Conservation (phyloP, 768 basidiomycete species). For the Hericium coralloides region DNA sequence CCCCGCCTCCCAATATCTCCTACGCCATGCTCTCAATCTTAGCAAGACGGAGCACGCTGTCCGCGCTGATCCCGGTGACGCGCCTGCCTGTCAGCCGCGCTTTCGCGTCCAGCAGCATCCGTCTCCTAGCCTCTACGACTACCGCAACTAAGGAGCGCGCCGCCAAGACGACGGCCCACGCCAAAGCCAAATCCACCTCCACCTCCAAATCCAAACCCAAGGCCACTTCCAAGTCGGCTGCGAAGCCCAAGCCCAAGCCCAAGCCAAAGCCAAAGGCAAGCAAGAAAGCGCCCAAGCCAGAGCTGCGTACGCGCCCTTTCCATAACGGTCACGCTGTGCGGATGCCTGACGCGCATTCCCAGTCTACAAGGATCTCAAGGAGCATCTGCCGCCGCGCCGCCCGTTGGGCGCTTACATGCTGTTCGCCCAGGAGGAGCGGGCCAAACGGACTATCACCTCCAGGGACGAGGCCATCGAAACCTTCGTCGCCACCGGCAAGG, state of each 20-base stretch:
- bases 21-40: background rate
- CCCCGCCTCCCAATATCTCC: background rate
- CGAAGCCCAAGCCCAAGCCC: background rate
- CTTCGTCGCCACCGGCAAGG: background rate
- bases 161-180: background rate
- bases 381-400: background rate
- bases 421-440: background rate
- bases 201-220: background rate
- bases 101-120: background rate
- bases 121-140: background rate
- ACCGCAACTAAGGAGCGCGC: background rate
- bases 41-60: background rate
- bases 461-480: background rate
- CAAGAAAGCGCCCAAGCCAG: background rate
- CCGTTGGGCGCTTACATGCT: background rate
- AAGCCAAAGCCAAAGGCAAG: background rate
- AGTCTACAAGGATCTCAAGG: background rate
- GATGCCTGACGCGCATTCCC: background rate
- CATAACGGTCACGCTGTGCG: background rate
- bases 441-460: background rate
- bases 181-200: background rate
- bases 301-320: background rate
- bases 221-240: background rate
- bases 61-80: background rate
- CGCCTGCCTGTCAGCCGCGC: background rate